These are phyloP conservation scores for Talaromyces stipitatus DNA, from an alignment of 495 filamentous ascomycete genomes.

Conservation along the genomic window DNA sequence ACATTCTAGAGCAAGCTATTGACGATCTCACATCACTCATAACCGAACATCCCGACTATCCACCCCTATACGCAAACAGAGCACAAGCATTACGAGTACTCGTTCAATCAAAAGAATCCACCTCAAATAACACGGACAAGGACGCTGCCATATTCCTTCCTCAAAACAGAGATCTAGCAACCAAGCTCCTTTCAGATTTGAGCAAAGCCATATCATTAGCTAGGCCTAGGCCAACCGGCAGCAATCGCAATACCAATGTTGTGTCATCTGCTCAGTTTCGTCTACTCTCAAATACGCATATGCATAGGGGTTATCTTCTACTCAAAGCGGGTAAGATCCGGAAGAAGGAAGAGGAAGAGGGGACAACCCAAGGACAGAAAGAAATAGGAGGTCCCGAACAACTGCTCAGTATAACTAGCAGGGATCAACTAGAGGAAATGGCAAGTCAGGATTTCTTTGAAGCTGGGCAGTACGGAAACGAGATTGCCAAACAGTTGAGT, in stretches of 20 bases:
- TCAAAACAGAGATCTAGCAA: constrained; percentile 12
- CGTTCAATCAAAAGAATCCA: constrained; percentile 10
- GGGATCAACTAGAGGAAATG: constrained; percentile 58
- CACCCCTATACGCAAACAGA: constrained; percentile 68
- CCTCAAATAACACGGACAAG: constrained; percentile 7
- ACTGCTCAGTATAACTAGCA: constrained; percentile 19
- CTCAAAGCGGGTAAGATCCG: constrained; percentile 51
- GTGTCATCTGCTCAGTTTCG: constrained; percentile 55
- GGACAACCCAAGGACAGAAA: not conserved
- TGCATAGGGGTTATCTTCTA: constrained; percentile 68
- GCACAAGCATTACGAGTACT: constrained; percentile 61
- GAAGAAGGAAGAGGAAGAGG: constrained; percentile 9
- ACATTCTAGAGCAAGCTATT: constrained; percentile 21
- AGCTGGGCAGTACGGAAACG: constrained; percentile 72
- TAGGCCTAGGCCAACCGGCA: constrained; percentile 39
- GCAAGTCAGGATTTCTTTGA: constrained; percentile 67
- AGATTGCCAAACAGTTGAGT: constrained; percentile 65
- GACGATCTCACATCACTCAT: constrained; percentile 47
- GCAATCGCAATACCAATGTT: constrained; percentile 20
- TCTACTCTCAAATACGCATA: constrained; percentile 62
- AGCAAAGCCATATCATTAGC: constrained; percentile 60
- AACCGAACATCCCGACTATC: constrained; percentile 54
- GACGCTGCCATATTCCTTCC: constrained; percentile 15
- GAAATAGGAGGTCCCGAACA: constrained; percentile 6
- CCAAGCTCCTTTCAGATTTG: constrained; percentile 52